A percentile compares a stretch with the other conserved stretches of the same genome.
Conservation (phyloP, 2,329 filamentous ascomycete genomes). For the Monosporascus sp. region DNA sequence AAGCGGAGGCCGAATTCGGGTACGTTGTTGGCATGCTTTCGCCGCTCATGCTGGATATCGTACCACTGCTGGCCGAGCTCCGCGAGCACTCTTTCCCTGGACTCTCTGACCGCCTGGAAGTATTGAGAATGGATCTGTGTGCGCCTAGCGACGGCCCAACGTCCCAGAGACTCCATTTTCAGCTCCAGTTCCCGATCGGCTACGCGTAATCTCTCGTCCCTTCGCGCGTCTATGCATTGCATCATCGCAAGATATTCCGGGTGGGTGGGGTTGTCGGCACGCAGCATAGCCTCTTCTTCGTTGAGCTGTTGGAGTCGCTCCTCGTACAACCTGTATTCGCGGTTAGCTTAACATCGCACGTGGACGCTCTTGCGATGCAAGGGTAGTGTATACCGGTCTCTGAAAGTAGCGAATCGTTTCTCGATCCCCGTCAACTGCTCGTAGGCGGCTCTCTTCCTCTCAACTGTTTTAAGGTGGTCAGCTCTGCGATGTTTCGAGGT, state of each 20-base stretch:
- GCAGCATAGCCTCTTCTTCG: conserved; percentile 58
- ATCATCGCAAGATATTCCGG: conserved; percentile 89
- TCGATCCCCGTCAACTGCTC: conserved; percentile 78
- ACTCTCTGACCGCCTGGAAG: conserved; percentile 79
- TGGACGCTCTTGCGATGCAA: no score
- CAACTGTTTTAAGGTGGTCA: conserved; percentile 49
- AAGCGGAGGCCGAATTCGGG: conserved; percentile 80
- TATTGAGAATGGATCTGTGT: conserved; percentile 87
- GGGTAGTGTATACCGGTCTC: conserved; percentile 59
- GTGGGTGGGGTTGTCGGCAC: conserved; percentile 64
- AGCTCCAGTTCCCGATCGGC: conserved; percentile 71
- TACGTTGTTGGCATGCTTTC: conserved; percentile 71
- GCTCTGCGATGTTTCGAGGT: conserved; percentile 9
- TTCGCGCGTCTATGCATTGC: conserved; percentile 75
- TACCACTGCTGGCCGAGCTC: conserved; percentile 86
- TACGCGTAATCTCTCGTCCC: conserved; percentile 73
- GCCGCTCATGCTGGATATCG: conserved; percentile 83
- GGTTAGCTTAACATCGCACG: conserved; percentile 17
- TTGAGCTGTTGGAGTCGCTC: conserved; percentile 82
- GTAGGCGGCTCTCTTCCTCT: conserved; percentile 74
- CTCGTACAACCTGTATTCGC: conserved; percentile 66
- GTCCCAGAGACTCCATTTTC: conserved; percentile 67
- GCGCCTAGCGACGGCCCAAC: conserved; percentile 72
- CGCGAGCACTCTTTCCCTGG: conserved; percentile 74
- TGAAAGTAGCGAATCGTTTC: conserved; percentile 80